These are phyloP conservation scores for Lithospermum erythrorhizon DNA, from an alignment of 257 asterid species.

Conservation along the genomic window DNA sequence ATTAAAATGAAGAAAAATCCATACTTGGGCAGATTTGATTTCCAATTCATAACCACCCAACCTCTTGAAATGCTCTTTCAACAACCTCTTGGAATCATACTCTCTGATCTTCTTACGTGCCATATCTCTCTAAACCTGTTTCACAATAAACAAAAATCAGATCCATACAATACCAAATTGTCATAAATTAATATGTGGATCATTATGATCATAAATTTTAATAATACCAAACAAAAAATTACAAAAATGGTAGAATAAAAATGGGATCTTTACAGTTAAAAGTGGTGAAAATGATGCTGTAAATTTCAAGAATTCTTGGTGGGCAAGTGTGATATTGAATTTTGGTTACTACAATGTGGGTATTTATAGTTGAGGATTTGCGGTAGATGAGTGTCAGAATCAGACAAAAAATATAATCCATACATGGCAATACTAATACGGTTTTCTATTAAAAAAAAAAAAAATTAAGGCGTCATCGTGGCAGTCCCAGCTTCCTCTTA, in stretches of 20 bases:
- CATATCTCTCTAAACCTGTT: conserved; percentile 39
- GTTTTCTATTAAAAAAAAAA: no score
- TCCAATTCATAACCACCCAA: conserved; percentile 67
- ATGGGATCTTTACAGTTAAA: conserved; percentile 31
- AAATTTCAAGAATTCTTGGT: conserved; percentile 11
- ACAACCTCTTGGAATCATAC: conserved; percentile 88
- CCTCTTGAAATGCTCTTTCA: conserved; percentile 88
- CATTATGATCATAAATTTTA: conserved; percentile 4
- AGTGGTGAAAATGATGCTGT: background rate
- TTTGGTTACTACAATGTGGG: background rate
- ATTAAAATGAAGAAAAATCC: background rate
- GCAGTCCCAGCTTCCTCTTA: no score
- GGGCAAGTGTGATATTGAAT: conserved; percentile 10
- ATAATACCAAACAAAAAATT: no score
- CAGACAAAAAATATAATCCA: no score
- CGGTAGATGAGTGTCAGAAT: background rate
- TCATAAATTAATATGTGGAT: conserved; percentile 9
- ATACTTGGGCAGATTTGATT: conserved; percentile 80
- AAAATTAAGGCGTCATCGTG: no score
- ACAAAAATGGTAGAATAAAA: conserved; percentile 9
- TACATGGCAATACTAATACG: no score
- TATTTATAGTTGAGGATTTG: conserved; percentile 30
- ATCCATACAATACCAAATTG: conserved; percentile 27
- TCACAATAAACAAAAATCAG: conserved; percentile 9
- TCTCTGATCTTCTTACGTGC: conserved; percentile 98